A percentile compares a stretch with the other conserved stretches of the same genome.
phyloP scores from a whole-genome alignment of 2,329 filamentous ascomycete genomes.

The Furcasterigmium furcatum region DNA sequence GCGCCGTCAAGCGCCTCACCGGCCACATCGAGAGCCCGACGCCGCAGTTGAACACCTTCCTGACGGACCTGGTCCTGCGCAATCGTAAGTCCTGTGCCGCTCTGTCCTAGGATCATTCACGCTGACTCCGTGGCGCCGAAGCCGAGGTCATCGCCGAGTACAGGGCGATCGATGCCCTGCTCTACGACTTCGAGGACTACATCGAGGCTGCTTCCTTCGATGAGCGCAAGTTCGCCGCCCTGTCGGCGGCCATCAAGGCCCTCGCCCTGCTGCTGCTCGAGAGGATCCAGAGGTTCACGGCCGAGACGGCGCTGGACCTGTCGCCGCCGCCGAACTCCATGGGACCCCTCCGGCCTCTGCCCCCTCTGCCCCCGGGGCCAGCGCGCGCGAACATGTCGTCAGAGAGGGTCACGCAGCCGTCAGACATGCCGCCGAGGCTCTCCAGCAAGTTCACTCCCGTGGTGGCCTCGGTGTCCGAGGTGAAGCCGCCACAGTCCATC shows the following conservation, averaged over 20 bases:
- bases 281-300: neutral
- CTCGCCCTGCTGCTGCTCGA: slow-evolving; percentile 34
- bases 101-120: no score
- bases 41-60: neutral
- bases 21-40: neutral
- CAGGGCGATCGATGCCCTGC: slow-evolving; percentile 13
- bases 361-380: neutral
- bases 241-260: slow-evolving; percentile 34
- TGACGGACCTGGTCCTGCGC: neutral
- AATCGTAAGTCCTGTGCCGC: neutral
- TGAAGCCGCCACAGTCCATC: no score
- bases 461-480: no score
- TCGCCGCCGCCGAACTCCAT: no score
- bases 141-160: neutral
- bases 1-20: slow-evolving; percentile 1
- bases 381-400: neutral
- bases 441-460: neutral
- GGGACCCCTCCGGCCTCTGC: neutral
- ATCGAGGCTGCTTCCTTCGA: slow-evolving; percentile 33
- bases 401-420: neutral
- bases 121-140: neutral
- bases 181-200: slow-evolving; percentile 42
- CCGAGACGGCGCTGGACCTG: neutral
- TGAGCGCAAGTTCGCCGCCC: slow-evolving; percentile 26
- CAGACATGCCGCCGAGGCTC: neutral